Conservation (phyloP, 108 stramenopile species). For the Nitzschia sp. region DNA sequence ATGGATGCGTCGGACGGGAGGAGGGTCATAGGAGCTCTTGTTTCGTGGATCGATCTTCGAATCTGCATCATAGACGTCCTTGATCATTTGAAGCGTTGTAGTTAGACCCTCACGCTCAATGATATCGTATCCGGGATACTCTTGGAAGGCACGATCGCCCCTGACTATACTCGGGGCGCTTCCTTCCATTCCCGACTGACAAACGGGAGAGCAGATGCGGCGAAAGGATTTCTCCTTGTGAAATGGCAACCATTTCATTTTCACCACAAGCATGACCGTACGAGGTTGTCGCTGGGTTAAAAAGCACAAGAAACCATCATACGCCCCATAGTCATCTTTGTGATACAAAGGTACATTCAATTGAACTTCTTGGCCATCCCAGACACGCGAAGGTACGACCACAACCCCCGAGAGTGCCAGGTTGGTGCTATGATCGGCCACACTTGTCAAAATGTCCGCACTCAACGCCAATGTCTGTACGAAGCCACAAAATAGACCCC, state of each 20-base stretch:
- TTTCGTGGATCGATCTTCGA: slow-evolving; percentile 10
- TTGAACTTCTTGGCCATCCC: slow-evolving; percentile 4
- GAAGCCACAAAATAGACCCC: neutral
- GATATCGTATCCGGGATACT: slow-evolving; percentile 32
- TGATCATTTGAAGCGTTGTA: slow-evolving; percentile 15
- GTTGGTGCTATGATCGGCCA: slow-evolving; percentile 14
- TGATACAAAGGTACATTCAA: slow-evolving; percentile 24
- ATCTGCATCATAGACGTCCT: slow-evolving; percentile 27
- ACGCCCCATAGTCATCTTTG: slow-evolving; percentile 25
- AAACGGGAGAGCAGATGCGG: slow-evolving; percentile 14
- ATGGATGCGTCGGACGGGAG: slow-evolving; percentile 57
- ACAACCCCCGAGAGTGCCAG: slow-evolving; percentile 25
- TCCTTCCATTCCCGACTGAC: slow-evolving; percentile 1
- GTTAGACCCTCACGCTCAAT: slow-evolving; percentile 35
- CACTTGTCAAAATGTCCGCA: slow-evolving; percentile 16
- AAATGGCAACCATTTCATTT: slow-evolving; percentile 10
- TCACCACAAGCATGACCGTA: neutral
- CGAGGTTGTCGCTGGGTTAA: neutral
- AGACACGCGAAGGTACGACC: slow-evolving; percentile 15
- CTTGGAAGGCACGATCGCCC: slow-evolving; percentile 7
- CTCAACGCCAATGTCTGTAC: slow-evolving; percentile 4
- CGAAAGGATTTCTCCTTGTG: slow-evolving; percentile 11
- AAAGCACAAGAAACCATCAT: slow-evolving; percentile 12
- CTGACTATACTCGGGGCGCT: neutral
- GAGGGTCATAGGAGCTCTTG: slow-evolving; percentile 32